These are phyloP conservation scores for Penicillium mononematosum DNA, from an alignment of 495 filamentous ascomycete genomes.

Conservation along the genomic window DNA sequence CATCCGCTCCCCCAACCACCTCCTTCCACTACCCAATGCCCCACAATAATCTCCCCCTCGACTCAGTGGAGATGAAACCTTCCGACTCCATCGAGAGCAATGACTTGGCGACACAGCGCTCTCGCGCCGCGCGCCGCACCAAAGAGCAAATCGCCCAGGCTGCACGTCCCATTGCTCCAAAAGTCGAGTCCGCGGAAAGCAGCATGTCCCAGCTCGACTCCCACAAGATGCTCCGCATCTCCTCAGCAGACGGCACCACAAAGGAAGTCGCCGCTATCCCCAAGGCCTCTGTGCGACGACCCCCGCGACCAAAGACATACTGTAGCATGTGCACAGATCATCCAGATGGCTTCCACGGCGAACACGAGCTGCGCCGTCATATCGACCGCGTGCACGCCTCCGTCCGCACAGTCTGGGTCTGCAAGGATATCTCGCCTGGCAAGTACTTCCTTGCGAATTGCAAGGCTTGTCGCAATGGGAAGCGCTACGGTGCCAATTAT, in stretches of 20 bases:
- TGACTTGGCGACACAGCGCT: slow-evolving; percentile 25
- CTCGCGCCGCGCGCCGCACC: slow-evolving; percentile 42
- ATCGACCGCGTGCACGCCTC: slow-evolving; percentile 72
- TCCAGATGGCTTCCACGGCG: slow-evolving; percentile 86
- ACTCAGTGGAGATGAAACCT: slow-evolving; percentile 36
- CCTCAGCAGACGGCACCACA: slow-evolving; percentile 57
- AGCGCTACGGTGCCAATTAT: slow-evolving; percentile 89
- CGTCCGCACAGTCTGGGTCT: slow-evolving; percentile 79
- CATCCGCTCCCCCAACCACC: slow-evolving; percentile 36
- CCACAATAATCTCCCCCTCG: slow-evolving; percentile 15
- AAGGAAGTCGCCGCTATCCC: slow-evolving; percentile 63
- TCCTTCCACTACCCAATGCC: slow-evolving; percentile 23
- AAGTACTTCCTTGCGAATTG: slow-evolving; percentile 73
- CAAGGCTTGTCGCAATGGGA: slow-evolving; percentile 76
- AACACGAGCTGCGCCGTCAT: slow-evolving; percentile 89
- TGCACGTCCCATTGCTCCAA: slow-evolving; percentile 47
- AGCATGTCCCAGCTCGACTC: slow-evolving; percentile 26
- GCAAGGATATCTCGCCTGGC: slow-evolving; percentile 61
- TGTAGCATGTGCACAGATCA: slow-evolving; percentile 74
- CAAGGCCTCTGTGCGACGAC: slow-evolving; percentile 71
- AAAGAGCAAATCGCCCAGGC: slow-evolving; percentile 47
- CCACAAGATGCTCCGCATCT: slow-evolving; percentile 54
- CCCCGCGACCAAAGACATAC: slow-evolving; percentile 70
- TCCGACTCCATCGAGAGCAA: slow-evolving; percentile 38
- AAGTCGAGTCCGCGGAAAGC: slow-evolving; percentile 32